Conservation (phyloP, 2,329 filamentous ascomycete genomes). For the Hypoxylon sp. region DNA sequence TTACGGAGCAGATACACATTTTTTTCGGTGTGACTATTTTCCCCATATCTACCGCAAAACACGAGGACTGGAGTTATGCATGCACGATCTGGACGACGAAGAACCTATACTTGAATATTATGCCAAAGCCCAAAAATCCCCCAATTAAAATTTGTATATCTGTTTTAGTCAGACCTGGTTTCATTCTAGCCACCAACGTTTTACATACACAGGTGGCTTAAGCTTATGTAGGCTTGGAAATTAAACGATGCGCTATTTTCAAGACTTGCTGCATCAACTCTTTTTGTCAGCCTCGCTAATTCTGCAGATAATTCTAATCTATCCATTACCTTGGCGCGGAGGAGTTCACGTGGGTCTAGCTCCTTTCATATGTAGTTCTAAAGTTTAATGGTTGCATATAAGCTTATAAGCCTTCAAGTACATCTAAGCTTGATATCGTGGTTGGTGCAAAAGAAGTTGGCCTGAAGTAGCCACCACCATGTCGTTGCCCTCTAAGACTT, state of each 20-base stretch:
- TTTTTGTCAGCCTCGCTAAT: no score
- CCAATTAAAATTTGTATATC: constrained; percentile 11
- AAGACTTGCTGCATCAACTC: constrained; percentile 1
- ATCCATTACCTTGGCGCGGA: no score
- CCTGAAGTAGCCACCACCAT: no score
- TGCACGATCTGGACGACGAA: constrained; percentile 14
- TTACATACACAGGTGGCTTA: neutral
- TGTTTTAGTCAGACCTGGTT: neutral
- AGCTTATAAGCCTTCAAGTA: no score
- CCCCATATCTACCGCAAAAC: constrained; percentile 24
- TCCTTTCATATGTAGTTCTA: no score
- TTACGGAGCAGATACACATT: neutral
- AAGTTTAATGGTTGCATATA: no score
- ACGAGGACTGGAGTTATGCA: constrained; percentile 19
- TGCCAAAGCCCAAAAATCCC: constrained; percentile 7
- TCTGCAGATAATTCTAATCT: no score
- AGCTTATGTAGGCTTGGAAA: neutral
- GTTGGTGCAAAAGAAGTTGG: no score
- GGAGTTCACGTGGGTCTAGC: no score
- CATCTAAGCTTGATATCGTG: no score
- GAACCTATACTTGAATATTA: no score
- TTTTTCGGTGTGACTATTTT: constrained; percentile 29
- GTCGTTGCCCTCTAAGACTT: constrained; percentile 36
- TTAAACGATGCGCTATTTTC: constrained; percentile 13
- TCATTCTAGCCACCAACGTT: neutral